Evolutionary conservation across 2,329 filamentous ascomycete genomes (phyloP).

Genomic region (Xylariales sp.): DNA sequence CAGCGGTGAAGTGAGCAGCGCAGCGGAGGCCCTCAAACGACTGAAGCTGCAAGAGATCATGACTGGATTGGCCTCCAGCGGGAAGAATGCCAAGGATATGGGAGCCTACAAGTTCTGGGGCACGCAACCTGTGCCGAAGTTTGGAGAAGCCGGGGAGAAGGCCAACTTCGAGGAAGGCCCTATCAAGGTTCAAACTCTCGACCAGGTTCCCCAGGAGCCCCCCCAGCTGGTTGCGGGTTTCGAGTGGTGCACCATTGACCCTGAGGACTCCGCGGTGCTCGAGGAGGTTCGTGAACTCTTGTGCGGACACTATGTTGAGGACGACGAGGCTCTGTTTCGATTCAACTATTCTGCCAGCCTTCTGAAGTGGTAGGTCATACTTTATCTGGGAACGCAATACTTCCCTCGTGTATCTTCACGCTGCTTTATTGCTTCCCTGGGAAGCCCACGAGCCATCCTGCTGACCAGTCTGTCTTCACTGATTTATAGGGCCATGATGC

Average conservation of each 20-base stretch:
- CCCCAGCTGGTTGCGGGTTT: constrained; percentile 75
- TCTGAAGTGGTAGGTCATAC: constrained; percentile 68
- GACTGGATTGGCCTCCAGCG: constrained; percentile 69
- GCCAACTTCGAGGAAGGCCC: constrained; percentile 69
- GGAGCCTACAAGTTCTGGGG: constrained; percentile 98
- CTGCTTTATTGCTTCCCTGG: too few species aligned
- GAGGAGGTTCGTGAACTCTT: constrained; percentile 90
- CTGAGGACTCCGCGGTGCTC: constrained; percentile 72
- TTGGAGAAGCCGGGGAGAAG: constrained; percentile 53
- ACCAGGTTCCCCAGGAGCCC: constrained; percentile 74
- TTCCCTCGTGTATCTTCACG: too few species aligned
- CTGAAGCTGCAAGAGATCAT: constrained; percentile 68
- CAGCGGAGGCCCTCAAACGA: constrained; percentile 53
- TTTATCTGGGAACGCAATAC: too few species aligned
- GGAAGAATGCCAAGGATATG: constrained; percentile 95
- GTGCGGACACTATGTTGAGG: constrained; percentile 93
- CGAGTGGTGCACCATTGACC: constrained; percentile 89
- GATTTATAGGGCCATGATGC: constrained; percentile 73
- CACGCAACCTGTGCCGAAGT: constrained; percentile 90
- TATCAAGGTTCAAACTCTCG: constrained; percentile 73
- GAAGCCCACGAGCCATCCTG: too few species aligned
- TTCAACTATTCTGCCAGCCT: constrained; percentile 93
- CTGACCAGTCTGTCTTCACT: constrained; percentile 4
- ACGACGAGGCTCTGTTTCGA: constrained; percentile 93
- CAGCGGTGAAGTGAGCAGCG: constrained; percentile 25